These are phyloP conservation scores for Pezicula carpinea DNA, from an alignment of 2,329 filamentous ascomycete species.

Conservation along the genomic window DNA sequence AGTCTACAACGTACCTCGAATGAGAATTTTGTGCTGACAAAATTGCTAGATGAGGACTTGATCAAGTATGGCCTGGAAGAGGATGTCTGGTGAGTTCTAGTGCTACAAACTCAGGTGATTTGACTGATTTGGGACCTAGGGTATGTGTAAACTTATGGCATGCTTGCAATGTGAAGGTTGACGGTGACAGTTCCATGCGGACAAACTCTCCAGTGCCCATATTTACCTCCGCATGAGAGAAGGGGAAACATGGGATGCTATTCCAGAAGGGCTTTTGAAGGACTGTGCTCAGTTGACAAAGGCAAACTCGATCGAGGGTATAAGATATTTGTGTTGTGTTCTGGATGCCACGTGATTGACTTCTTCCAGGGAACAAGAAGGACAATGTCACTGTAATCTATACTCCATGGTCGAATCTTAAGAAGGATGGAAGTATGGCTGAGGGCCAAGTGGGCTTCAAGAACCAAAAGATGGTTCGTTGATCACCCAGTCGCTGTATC, in stretches of 20 bases:
- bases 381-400: slow-evolving; percentile 97
- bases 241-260: slow-evolving; percentile 76
- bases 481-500: not conserved
- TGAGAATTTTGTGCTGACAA: slow-evolving; percentile 7
- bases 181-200: slow-evolving; percentile 77
- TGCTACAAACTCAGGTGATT: not conserved
- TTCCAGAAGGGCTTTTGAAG: slow-evolving; percentile 67
- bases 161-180: slow-evolving; percentile 6
- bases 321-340: slow-evolving; percentile 7
- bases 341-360: slow-evolving; percentile 11
- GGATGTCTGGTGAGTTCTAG: slow-evolving; percentile 81
- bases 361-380: slow-evolving; percentile 80
- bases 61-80: slow-evolving; percentile 93
- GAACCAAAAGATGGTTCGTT: slow-evolving; percentile 63
- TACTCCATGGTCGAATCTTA: slow-evolving; percentile 94
- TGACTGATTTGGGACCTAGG: not conserved
- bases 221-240: slow-evolving; percentile 85
- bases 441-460: slow-evolving; percentile 94
- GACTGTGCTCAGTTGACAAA: slow-evolving; percentile 98
- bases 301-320: slow-evolving; percentile 96
- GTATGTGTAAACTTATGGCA: not conserved
- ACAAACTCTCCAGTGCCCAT: slow-evolving; percentile 95
- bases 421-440: slow-evolving; percentile 94
- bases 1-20: not conserved
- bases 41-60: slow-evolving; percentile 77